phyloP scores from a whole-genome alignment of 2,329 filamentous ascomycete genomes.

The Colletotrichum costaricense region DNA sequence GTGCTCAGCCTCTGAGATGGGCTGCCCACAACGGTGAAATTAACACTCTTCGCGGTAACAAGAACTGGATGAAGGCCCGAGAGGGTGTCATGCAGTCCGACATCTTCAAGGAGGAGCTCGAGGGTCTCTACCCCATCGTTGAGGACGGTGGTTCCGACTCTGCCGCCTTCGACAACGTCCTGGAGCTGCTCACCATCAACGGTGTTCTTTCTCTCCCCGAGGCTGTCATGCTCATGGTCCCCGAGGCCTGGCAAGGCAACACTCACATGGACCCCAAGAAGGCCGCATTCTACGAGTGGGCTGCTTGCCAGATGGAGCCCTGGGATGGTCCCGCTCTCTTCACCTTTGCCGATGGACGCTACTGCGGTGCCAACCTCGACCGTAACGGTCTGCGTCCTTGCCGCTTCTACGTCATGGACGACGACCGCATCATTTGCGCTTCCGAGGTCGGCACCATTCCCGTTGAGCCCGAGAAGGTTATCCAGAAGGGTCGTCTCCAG shows the following conservation, averaged over 20 bases:
- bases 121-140: slow-evolving; percentile 91
- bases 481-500: slow-evolving; percentile 93
- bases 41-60: slow-evolving; percentile 96
- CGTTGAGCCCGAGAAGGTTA: slow-evolving; percentile 88
- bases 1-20: slow-evolving; percentile 95
- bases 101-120: slow-evolving; percentile 91
- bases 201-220: slow-evolving; percentile 94
- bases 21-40: slow-evolving; percentile 99
- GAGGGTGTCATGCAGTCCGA: slow-evolving; percentile 95
- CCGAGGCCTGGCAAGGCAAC: slow-evolving; percentile 98
- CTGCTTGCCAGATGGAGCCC: slow-evolving; percentile 98
- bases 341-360: slow-evolving; percentile 95
- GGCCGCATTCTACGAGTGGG: slow-evolving; percentile 98
- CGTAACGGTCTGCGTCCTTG: slow-evolving; percentile 95
- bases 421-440: slow-evolving; percentile 96
- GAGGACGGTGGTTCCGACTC: slow-evolving; percentile 98
- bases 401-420: slow-evolving; percentile 96
- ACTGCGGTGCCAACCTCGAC: slow-evolving; percentile 96
- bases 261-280: slow-evolving; percentile 92
- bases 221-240: slow-evolving; percentile 98
- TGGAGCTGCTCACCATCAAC: slow-evolving; percentile 94
- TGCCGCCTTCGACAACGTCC: slow-evolving; percentile 95
- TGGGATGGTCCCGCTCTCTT: slow-evolving; percentile 98
- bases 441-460: slow-evolving; percentile 95
- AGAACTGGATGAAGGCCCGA: slow-evolving; percentile 99